A percentile compares a stretch with the other conserved stretches of the same genome.
These are phyloP conservation scores for Curvularia sp. DNA, from an alignment of 2,329 filamentous ascomycete genomes.

Conservation along the genomic window DNA sequence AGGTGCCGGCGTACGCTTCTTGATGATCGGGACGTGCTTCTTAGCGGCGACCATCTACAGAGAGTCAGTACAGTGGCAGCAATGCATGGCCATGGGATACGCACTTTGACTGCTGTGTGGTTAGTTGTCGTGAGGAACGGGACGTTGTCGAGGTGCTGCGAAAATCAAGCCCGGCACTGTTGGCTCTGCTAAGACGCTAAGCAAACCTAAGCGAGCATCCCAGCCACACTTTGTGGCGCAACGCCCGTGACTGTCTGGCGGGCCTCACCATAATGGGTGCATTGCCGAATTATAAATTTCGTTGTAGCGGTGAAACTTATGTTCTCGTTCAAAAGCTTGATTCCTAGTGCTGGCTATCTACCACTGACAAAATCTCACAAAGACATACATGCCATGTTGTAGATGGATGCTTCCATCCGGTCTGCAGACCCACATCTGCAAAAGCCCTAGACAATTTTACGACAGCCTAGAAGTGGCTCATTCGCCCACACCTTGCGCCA, in stretches of 20 bases:
- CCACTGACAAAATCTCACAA: background rate
- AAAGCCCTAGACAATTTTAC: background rate
- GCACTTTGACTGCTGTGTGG: conserved; percentile 50
- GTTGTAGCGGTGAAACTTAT: too few species aligned
- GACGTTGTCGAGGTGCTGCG: conserved; percentile 19
- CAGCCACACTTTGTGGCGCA: conserved; percentile 22
- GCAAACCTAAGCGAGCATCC: conserved; percentile 30
- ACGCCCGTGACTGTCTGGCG: conserved; percentile 10
- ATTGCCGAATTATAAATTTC: background rate
- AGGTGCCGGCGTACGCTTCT: conserved; percentile 86
- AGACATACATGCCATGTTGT: background rate
- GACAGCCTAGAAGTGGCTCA: background rate
- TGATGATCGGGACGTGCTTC: conserved; percentile 99
- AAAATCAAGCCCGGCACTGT: conserved; percentile 28
- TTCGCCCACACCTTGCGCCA: background rate
- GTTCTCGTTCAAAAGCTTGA: background rate
- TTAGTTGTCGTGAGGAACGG: conserved; percentile 37
- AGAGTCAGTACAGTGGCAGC: conserved; percentile 32
- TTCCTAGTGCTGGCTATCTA: too few species aligned
- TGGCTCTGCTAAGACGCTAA: conserved; percentile 34
- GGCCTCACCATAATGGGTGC: background rate
- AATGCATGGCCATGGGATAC: conserved; percentile 21
- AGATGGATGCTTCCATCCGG: conserved; percentile 4
- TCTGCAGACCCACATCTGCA: conserved; percentile 3
- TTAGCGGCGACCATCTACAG: conserved; percentile 95